A percentile compares a stretch with the other conserved stretches of the same genome.
phyloP scores from a whole-genome alignment of 176 grass and related monocot species.

The Musa beccarii region DNA sequence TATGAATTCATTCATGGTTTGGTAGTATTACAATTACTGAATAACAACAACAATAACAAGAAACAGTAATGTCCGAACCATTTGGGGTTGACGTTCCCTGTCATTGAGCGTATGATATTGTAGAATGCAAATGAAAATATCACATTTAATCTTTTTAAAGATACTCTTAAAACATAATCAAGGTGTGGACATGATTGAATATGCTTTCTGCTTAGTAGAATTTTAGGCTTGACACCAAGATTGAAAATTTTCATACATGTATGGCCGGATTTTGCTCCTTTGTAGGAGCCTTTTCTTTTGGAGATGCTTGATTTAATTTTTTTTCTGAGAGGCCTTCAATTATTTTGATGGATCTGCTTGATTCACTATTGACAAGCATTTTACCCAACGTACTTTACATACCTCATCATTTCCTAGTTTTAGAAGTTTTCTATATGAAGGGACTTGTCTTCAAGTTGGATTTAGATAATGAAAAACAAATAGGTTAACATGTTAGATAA shows the following conservation, averaged over 20 bases:
- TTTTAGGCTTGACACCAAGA: background rate
- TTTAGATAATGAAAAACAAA: too few relatives aligned
- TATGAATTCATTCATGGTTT: background rate
- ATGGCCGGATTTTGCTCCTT: background rate
- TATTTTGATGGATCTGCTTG: background rate
- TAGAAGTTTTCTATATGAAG: too few relatives aligned
- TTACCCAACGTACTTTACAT: background rate
- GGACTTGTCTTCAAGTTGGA: too few relatives aligned
- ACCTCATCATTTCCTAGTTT: too few relatives aligned
- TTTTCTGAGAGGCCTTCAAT: background rate
- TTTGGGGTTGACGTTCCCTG: too few relatives aligned
- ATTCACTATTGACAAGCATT: background rate
- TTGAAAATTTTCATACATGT: background rate
- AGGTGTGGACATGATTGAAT: background rate
- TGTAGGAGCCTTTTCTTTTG: background rate
- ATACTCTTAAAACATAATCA: background rate
- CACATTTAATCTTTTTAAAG: too few relatives aligned
- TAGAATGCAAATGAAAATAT: too few relatives aligned
- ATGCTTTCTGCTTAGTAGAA: background rate
- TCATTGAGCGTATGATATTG: too few relatives aligned
- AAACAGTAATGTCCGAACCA: too few relatives aligned
- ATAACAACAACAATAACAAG: too few relatives aligned
- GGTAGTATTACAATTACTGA: background rate
- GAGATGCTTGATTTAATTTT: background rate
- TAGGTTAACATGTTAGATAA: too few relatives aligned